phyloP scores from a whole-genome alignment of 2,329 filamentous ascomycete genomes.

The Aspergillus tanneri region DNA sequence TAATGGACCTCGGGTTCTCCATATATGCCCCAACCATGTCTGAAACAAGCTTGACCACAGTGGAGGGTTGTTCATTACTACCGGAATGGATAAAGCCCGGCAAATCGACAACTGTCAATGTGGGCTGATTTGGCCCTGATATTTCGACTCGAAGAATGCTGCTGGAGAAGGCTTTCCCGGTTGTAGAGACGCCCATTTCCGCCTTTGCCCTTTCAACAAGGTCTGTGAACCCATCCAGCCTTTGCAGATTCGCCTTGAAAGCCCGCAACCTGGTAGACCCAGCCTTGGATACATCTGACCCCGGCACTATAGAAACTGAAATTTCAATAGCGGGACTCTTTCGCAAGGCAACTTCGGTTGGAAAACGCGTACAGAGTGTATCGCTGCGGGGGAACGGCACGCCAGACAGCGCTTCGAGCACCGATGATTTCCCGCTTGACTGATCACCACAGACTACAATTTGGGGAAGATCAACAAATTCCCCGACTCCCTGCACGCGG shows the following conservation, averaged over 20 bases:
- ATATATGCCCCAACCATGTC: neutral
- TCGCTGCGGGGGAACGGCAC: neutral
- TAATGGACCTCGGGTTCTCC: neutral
- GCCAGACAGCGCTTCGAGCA: neutral
- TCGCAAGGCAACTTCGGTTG: neutral
- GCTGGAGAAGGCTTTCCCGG: neutral
- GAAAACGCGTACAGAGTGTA: neutral
- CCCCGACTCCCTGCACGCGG: neutral
- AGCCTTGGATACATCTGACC: neutral
- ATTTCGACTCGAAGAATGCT: neutral
- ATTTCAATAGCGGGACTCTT: neutral
- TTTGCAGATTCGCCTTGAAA: neutral
- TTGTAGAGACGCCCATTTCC: neutral
- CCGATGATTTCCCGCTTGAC: neutral
- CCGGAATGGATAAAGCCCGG: neutral
- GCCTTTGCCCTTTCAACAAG: neutral
- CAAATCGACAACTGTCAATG: neutral
- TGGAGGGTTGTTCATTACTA: neutral
- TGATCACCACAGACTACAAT: neutral
- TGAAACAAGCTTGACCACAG: neutral
- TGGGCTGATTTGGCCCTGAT: neutral
- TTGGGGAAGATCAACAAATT: neutral
- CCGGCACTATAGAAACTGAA: neutral
- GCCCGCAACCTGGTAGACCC: too few relatives aligned
- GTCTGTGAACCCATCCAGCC: neutral